Evolutionary conservation across 1,284 basidiomycete genomes (phyloP), one percentile per base, ranked within the genome.

Genomic region (Malassezia caprae): DNA sequence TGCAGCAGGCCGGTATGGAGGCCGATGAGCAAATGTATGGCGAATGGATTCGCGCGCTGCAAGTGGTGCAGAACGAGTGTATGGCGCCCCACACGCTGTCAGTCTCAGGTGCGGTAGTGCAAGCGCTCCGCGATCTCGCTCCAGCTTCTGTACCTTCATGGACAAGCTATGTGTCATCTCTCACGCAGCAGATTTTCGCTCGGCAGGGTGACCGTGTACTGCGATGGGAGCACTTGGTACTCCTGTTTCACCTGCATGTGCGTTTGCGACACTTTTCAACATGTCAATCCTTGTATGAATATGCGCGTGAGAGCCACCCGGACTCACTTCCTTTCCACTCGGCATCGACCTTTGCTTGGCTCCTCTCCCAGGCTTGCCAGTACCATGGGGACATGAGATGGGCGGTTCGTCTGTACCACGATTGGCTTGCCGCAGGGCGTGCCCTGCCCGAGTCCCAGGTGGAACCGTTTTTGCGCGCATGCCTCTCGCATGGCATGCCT

Each of bases 11-110:
- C 4, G 55, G 41, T 1, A 35, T 40, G 17, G 48, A 48, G 2
- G 32, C 41, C 6, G 55, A 57, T 19, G 49, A 57, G 49, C 55
- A 57, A 37, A 48, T 57, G 49, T 52, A 42, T 19, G 44, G 49
- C 30, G 55, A 57, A 24, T 44, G 51, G 21, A 30, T 57, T n/a
- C 55, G 55, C 19, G 55, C 45, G 0, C 37, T 51, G 17, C 32
- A 48, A 39, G 7, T 8, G 8, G 5, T 21, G 24, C 15, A 23
- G 13, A 12, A 37, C 21, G 17, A 19, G 11, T n/a, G 30, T 10
- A 21, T 11, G 11, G 19, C 19, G n/a, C 37, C 37, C 15, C 37
- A 19, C 15, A 17, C 44, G 8, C 23, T 27, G 5, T 11, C 10
- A 2, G 13, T 24, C 41, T 5, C 41, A 1, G 23, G 4, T 4